These are phyloP conservation scores for Lophium mytilinum DNA, from an alignment of 495 filamentous ascomycete species.

Conservation along the genomic window DNA sequence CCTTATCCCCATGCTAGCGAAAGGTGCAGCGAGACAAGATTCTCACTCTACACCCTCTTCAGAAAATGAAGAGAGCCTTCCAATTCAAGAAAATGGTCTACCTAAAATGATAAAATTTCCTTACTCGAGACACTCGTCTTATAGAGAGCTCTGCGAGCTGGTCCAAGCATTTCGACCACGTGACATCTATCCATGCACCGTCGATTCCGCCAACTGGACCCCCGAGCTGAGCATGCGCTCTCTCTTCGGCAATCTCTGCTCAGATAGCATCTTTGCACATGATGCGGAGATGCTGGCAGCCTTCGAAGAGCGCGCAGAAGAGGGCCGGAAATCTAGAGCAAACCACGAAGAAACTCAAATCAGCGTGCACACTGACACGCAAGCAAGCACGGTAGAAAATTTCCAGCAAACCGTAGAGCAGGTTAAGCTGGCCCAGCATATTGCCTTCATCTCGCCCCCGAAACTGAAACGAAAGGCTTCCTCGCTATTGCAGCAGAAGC, in stretches of 20 bases:
- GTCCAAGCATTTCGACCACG: constrained; percentile 59
- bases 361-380: no score
- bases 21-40: not conserved
- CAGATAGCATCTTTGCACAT: constrained; percentile 50
- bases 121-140: constrained; percentile 87
- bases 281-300: constrained; percentile 52
- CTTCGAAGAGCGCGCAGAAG: not conserved
- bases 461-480: no score
- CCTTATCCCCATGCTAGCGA: constrained; percentile 10
- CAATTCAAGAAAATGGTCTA: not conserved
- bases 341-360: no score
- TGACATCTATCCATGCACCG: constrained; percentile 81
- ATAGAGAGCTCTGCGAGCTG: constrained; percentile 66
- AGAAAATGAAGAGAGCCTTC: no score
- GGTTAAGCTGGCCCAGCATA: no score
- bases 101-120: constrained; percentile 50
- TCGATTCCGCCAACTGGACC: constrained; percentile 55
- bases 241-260: constrained; percentile 68
- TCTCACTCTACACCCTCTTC: no score
- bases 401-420: no score
- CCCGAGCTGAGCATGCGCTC: constrained; percentile 51
- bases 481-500: no score
- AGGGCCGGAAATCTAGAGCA: not conserved
- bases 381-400: no score
- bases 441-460: no score